Evolutionary conservation across 2,329 filamentous ascomycete genomes (phyloP), one percentile per base, ranked within the genome.

Genomic region (Passalora sequoiae): DNA sequence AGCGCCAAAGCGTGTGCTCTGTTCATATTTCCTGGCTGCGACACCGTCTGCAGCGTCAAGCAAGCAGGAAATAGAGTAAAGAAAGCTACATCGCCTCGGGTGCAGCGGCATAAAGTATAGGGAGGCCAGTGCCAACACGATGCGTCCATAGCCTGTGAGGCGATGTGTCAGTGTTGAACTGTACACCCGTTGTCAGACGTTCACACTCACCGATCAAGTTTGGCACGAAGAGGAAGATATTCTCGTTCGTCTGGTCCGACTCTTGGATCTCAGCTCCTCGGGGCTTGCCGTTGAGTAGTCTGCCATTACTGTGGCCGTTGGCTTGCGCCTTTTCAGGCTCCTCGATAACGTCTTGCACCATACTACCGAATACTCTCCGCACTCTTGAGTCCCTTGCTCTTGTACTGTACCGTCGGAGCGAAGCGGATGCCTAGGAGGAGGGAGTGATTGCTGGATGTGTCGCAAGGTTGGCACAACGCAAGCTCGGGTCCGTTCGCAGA

Each of bases 31-130:
- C 36, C 87, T 83, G 45, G 92, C 92, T n/a, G 89, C 89, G 59
- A 89, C 84, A 58, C 92, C 92, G 64, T 98, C 92, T 52, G 97
- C 78, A 33, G 91, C 92, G 65, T 98, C 92, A 54, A 98, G 84
- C 32, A 97, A 78, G 66, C 92, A 97, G 19, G 91, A 97, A 46
- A 98, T 72, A 64, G 83, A 91, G 75, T 98, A 98, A 42, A 94
- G 80, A 38, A 89, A 68, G 46, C 86, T 89, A 71, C 91, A 97
- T 27, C 89, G 95, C 60, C 91, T 84, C n/a, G 91, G 91, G 67
- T 98, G 92, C 41, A 97, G 80, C 39, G 92, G 91, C 92, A 98
- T 98, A 74, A 96, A 98, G 73, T 97, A 95, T 55, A 98, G 81
- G 20, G 92, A 96, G 36, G 86, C 87, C 60, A 96, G 72, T 58